Conservation (phyloP, 73 alveolate species). For the Paramecium primaurelia region DNA sequence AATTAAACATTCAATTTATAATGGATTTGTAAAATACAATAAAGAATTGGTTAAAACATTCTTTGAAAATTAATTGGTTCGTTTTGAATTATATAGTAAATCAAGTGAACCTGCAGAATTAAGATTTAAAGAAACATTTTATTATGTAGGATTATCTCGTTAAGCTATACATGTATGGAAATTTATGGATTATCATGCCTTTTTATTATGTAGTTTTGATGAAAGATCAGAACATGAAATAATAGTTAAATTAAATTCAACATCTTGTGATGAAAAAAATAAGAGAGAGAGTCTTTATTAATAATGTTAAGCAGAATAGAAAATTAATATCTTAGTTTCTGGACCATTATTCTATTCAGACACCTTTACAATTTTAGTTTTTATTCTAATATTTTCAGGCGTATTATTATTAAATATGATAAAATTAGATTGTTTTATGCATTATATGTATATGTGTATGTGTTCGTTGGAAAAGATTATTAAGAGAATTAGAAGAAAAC, state of each 20-base stretch:
- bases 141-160: not conserved
- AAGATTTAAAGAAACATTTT: not conserved
- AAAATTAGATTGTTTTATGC: not conserved
- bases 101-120: not conserved
- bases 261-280: not conserved
- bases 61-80: not conserved
- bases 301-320: not conserved
- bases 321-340: not conserved
- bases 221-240: not conserved
- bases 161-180: not conserved
- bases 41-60: not conserved
- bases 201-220: not conserved
- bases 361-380: not conserved
- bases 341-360: not conserved
- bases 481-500: not conserved
- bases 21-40: slow-evolving; percentile 5
- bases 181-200: slow-evolving; percentile 11
- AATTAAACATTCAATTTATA: not conserved
- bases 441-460: not conserved
- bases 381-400: not conserved
- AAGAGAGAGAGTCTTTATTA: not conserved
- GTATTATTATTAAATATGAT: not conserved
- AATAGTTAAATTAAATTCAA: not conserved
- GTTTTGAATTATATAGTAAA: slow-evolving; percentile 15
- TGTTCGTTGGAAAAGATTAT: not conserved